Evolutionary conservation across 2,329 filamentous ascomycete genomes (phyloP), one percentile per base, ranked within the genome.

Genomic region (Chaetomium sp.): DNA sequence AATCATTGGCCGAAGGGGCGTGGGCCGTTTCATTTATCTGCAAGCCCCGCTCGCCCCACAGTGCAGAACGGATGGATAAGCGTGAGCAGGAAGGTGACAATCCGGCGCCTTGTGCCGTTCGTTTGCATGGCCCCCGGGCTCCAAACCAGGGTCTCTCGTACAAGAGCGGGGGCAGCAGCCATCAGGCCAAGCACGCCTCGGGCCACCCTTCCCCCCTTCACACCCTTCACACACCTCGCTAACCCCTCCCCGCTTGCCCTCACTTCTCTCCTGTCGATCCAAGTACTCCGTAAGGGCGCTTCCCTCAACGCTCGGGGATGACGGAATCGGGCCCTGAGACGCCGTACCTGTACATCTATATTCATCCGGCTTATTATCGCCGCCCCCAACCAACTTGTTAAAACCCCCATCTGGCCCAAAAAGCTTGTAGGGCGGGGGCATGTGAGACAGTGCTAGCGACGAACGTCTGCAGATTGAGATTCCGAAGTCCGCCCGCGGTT

Each of bases 301-400:
- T 42, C 12, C 38, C n/a, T n/a, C 16, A 7, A n/a, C 16, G 16
- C 16, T 42, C 38, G 38, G 47, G 21, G 23, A 50, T 50, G 47
- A 50, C 23, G 23, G 47, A 50, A 25, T 25, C 47, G 47, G 45
- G 47, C n/a, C 47, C 23, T 50, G 47, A n/a, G 47, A 6, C 47
- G 47, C 47, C 47, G 47, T 50, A 50, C 47, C 38, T n/a, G 16
- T 42, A 42, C 38, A 25, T 25, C 25, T 25, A 25, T 25, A 50
- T 50, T 50, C 47, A 50, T 50, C 47, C 47, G 47, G 47, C 23
- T 50, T 50, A 50, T 50, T 50, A 25, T 50, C 47, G 47, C 23
- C 47, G 38, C 38, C 38, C 38, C 38, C 38, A 50, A 50, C 47
- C n/a, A 21, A 50, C 8, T 50, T 50, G 23, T 25, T 21, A 21